Base-by-base conservation (phyloP, 176 grass and related monocot genomes). In the Ensete ventricosum region DNA sequence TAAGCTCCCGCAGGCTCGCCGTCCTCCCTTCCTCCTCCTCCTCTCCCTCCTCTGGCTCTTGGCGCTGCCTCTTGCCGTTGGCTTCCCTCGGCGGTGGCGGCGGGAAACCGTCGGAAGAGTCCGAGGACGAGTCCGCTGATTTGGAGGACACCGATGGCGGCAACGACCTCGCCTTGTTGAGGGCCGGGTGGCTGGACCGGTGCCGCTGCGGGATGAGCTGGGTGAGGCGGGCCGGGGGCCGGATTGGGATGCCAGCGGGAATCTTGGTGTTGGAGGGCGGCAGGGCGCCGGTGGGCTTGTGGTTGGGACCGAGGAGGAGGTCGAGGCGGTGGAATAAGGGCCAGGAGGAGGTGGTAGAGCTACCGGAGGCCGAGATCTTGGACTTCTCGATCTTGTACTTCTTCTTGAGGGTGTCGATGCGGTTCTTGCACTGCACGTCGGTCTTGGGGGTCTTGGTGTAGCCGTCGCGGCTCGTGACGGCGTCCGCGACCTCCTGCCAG, bases 341-440 rank as follows among this genome's bases (percentile, higher is more conserved):
- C 94, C 94, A 98, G 20, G 63, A 82, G 6, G 93, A 86, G 63
- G 63, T 25, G 63, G 14, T 71, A 14, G 48, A 50, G 69, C 17
- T n/a, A 17, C 49, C 49, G 69, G 43, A 51, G 65, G 24, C 23
- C 76, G 64, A 77, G 12, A 78, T 72, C 84, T 98, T 98, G 54
- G 79, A 57, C 76, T 89, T 84, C 88, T 98, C 94, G 54, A 93
- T 66, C 88, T 98, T 98, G 55, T 98, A 98, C 67, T 93, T 98
- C 90, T 98, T 98, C 90, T 98, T 98, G 60, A 98, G 90, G 72
- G 94, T 98, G 52, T 98, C 94, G 75, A 98, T 89, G 57, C 94
- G 90, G 88, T 98, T 98, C 88, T 98, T 98, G 78, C 94, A 98
- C 88, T 98, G 94, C 16, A 93, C 73, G 67, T 98, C 94, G 69